Percentiles rank a stretch among this genome's conserved stretches.
Evolutionary conservation across 228 moss, liverwort and hornwort species (phyloP).

Genomic region (Sphagnum fallax): DNA sequence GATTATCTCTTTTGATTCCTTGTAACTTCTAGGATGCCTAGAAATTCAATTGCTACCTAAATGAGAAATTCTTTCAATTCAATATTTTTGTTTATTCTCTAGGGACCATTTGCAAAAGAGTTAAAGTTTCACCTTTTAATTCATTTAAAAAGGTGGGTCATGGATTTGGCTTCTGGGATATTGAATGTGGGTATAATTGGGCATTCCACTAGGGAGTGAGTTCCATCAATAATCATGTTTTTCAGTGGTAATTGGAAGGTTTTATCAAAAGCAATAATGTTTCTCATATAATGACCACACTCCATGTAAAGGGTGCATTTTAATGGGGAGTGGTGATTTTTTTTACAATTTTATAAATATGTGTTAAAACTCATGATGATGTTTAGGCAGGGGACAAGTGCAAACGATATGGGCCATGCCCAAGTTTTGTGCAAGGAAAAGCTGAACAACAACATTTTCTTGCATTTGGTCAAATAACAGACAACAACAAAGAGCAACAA

Average conservation of each 20-base stretch:
- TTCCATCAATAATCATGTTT: no score
- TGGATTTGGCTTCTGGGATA: no score
- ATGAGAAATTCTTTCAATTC: no score
- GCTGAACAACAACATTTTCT: slow-evolving; percentile 25
- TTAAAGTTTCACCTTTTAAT: slow-evolving; percentile 12
- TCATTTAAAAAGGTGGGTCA: slow-evolving; percentile 36
- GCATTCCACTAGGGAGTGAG: no score
- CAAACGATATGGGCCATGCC: slow-evolving; percentile 49
- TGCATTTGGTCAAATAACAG: slow-evolving; percentile 19
- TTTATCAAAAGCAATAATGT: no score
- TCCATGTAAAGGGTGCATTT: no score
- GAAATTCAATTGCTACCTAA: no score
- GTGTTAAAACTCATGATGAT: neutral
- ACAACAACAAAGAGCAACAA: slow-evolving; percentile 9
- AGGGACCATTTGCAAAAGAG: slow-evolving; percentile 38
- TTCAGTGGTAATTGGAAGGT: no score
- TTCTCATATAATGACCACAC: no score
- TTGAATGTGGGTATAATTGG: no score
- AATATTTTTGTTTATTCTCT: neutral
- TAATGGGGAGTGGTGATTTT: no score
- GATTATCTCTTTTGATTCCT: neutral
- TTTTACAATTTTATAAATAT: no score
- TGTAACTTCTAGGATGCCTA: neutral
- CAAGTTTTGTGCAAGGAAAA: slow-evolving; percentile 29
- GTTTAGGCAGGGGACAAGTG: slow-evolving; percentile 25